Base-by-base conservation (phyloP, 352 stramenopile species). In the Pythium plurisporium region DNA sequence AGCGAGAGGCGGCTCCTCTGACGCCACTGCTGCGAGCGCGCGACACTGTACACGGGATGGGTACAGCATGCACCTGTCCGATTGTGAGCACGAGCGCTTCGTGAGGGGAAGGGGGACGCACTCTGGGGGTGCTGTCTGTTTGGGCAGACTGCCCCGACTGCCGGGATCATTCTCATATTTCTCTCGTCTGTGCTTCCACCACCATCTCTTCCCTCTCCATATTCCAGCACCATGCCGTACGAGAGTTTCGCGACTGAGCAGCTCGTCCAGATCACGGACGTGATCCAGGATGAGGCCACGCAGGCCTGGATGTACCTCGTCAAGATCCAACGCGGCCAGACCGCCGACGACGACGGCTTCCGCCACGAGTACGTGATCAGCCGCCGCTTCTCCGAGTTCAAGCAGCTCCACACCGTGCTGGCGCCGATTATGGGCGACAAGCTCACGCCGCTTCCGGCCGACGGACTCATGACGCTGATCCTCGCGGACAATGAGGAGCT, bases 341-440 rank as follows among this genome's bases (percentile, higher is more conserved):
- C 50, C 19, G 31, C 17, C 23, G 72, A 68, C 19, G 70, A 67
- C 22, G 55, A 69, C 11, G 73, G 73, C 45, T 83, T 83, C 59
- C 62, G 69, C 49, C 72, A 87, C 75, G 69, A 83, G 55, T 87
- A 89, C 67, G 55, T 76, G 11, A 79, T 89, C 50, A 77, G 67
- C 44, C 76, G 79, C 26, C 80, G 79, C 54, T 89, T 89, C 63
- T 80, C 73, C 45, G 79, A 89, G 53, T 89, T 89, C 58, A 89
- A 89, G 70, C 71, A 79, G 49, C 76, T 89, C 27, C 76, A 89
- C 65, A 60, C 67, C n/a, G 64, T 63, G 11, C 55, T 89, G 22
- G 53, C 67, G 42, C 71, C 74, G 8, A 58, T 87, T 50, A 86
- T 89, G 79, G 72, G 72, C 17, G 69, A 80, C 56, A 60, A 67